These are phyloP conservation scores for Elongisporangium anandrum DNA, from an alignment of 352 stramenopile genomes.

Conservation along the genomic window DNA sequence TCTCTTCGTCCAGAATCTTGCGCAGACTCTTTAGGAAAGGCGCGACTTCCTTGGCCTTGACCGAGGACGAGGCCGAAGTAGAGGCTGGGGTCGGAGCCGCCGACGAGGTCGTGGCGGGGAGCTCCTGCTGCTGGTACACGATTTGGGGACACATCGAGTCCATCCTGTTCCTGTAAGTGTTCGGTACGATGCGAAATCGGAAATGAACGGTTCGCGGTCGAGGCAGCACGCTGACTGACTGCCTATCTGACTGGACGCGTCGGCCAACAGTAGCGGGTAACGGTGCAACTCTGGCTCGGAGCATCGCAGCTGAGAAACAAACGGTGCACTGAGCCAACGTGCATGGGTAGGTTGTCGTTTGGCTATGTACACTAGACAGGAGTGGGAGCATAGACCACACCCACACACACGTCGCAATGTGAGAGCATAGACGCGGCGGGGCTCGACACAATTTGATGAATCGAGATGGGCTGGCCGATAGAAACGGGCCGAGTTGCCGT, in stretches of 20 bases:
- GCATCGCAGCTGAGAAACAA: not conserved
- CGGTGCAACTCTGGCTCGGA: not conserved
- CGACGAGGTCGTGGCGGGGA: not conserved
- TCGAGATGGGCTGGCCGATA: not conserved
- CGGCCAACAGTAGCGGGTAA: not conserved
- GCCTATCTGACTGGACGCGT: not conserved
- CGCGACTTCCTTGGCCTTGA: conserved; percentile 41
- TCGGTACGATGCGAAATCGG: not conserved
- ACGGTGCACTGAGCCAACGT: not conserved
- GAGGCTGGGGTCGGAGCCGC: not conserved
- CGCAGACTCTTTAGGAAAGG: conserved; percentile 69
- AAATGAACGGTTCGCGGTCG: not conserved
- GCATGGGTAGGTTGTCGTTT: not conserved
- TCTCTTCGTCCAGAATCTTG: conserved; percentile 54
- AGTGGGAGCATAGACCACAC: not conserved
- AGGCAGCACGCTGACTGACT: not conserved
- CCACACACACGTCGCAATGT: not conserved
- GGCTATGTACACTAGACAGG: not conserved
- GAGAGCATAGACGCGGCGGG: not conserved
- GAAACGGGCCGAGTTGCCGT: not conserved
- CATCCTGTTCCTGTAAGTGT: conserved; percentile 1
- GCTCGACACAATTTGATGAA: not conserved
- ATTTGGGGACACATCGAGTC: not conserved
- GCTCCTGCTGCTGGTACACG: not conserved
- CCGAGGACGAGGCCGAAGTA: not conserved